Evolutionary conservation across 305 asterid species (phyloP).

Genomic region (Fraxinus sp.): DNA sequence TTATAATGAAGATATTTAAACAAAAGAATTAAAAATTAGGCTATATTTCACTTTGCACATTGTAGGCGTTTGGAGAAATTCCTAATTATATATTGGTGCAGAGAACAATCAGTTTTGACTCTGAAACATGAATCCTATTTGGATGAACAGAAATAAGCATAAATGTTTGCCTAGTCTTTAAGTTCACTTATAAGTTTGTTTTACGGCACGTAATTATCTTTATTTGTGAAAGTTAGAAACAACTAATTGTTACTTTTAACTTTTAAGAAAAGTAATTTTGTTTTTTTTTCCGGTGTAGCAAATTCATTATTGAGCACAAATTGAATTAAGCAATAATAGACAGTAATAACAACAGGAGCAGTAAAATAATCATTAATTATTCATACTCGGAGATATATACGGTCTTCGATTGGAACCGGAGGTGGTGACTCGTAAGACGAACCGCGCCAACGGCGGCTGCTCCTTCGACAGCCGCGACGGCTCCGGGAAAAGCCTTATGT

Average conservation of each 20-base stretch:
- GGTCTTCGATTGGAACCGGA: constrained; percentile 64
- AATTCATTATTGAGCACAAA: neutral
- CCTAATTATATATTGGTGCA: neutral
- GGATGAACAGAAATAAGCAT: neutral
- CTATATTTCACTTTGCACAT: neutral
- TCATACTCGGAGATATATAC: constrained; percentile 64
- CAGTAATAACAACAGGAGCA: neutral
- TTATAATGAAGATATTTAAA: neutral
- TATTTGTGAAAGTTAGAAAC: neutral
- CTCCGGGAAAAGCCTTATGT: constrained; percentile 77
- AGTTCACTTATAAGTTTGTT: neutral
- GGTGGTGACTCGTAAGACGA: constrained; percentile 62
- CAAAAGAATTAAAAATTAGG: neutral
- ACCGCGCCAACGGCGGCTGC: constrained; percentile 76
- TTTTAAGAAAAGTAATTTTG: too few species aligned
- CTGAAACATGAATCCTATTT: neutral
- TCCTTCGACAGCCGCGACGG: constrained; percentile 69
- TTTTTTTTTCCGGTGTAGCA: neutral
- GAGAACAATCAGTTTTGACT: neutral
- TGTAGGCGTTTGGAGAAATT: neutral
- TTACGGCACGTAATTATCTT: too few species aligned
- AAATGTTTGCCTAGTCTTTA: neutral
- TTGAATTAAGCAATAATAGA: neutral
- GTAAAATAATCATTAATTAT: neutral
- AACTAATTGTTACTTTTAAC: neutral